These are phyloP conservation scores for Magnaporthiopsis poae DNA, from an alignment of 2,329 filamentous ascomycete genomes.

Conservation along the genomic window DNA sequence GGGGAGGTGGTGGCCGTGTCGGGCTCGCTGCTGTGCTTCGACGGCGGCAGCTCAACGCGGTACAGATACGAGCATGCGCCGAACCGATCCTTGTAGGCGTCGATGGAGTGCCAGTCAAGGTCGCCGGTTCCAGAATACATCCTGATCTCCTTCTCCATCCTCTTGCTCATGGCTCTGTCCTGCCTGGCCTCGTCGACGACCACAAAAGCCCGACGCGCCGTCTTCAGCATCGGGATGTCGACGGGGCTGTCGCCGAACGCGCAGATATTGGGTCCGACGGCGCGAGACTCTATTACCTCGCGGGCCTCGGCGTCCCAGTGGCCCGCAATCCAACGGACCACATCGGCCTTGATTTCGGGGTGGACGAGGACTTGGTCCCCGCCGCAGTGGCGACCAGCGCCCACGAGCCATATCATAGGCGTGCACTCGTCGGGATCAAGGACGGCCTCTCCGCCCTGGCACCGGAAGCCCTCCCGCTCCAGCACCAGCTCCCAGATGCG, in stretches of 20 bases:
- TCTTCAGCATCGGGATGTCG: slow-evolving; percentile 46
- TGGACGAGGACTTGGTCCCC: slow-evolving; percentile 32
- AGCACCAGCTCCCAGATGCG: slow-evolving; percentile 47
- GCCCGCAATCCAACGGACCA: slow-evolving; percentile 33
- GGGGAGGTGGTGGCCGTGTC: no score
- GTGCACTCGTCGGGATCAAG: not conserved
- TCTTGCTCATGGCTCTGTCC: slow-evolving; percentile 33
- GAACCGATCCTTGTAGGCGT: no score
- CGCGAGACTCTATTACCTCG: not conserved
- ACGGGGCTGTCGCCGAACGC: slow-evolving; percentile 53
- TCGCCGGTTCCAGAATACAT: slow-evolving; percentile 27
- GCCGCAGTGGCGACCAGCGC: slow-evolving; percentile 36
- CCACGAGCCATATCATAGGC: slow-evolving; percentile 38
- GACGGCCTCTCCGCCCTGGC: slow-evolving; percentile 20
- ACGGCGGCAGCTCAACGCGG: not conserved
- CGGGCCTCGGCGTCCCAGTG: slow-evolving; percentile 10
- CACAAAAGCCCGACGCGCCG: slow-evolving; percentile 44
- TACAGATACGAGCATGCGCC: not conserved
- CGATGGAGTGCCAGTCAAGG: not conserved
- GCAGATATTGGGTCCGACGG: slow-evolving; percentile 29
- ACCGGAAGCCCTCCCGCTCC: slow-evolving; percentile 21
- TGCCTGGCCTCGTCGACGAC: slow-evolving; percentile 37
- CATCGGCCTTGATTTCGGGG: slow-evolving; percentile 34
- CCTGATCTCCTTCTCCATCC: slow-evolving; percentile 38
- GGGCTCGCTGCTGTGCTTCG: not conserved